Conservation (phyloP, 169 alveolate species). For the Babesia bovis region DNA sequence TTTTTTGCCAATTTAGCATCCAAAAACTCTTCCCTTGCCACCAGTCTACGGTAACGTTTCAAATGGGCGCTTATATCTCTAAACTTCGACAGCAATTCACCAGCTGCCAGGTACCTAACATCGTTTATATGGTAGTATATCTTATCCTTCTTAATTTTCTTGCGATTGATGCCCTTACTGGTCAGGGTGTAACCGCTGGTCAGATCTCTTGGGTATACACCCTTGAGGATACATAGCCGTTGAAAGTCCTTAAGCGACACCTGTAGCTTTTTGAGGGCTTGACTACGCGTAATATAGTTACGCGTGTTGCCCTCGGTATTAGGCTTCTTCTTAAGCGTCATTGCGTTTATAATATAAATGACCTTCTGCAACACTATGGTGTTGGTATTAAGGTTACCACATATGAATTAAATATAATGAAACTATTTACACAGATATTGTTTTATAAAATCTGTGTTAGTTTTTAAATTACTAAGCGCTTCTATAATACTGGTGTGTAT, state of each 20-base stretch:
- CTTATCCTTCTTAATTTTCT: slow-evolving; percentile 80
- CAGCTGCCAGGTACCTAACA: slow-evolving; percentile 85
- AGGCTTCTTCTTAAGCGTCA: slow-evolving; percentile 66
- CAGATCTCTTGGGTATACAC: slow-evolving; percentile 98
- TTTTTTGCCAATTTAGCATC: slow-evolving; percentile 83
- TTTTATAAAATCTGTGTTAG: no score
- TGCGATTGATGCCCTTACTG: slow-evolving; percentile 78
- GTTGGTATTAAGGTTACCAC: background rate
- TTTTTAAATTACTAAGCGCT: no score
- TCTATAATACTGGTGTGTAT: no score
- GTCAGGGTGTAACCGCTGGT: slow-evolving; percentile 86
- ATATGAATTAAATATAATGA: background rate
- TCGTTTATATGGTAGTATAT: slow-evolving; percentile 94
- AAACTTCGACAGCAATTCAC: slow-evolving; percentile 84
- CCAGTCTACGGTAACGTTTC: slow-evolving; percentile 88
- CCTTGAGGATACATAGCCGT: slow-evolving; percentile 97
- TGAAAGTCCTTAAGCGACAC: slow-evolving; percentile 88
- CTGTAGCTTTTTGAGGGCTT: slow-evolving; percentile 64
- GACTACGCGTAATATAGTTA: slow-evolving; percentile 64
- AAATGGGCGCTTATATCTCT: slow-evolving; percentile 87
- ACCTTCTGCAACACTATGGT: background rate
- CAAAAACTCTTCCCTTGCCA: slow-evolving; percentile 82
- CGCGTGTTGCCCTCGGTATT: slow-evolving; percentile 63
- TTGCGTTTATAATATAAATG: slow-evolving; percentile 1
- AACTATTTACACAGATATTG: background rate